These are phyloP conservation scores for Cercospora citrullina DNA, from an alignment of 2,329 filamentous ascomycete genomes.

Conservation along the genomic window DNA sequence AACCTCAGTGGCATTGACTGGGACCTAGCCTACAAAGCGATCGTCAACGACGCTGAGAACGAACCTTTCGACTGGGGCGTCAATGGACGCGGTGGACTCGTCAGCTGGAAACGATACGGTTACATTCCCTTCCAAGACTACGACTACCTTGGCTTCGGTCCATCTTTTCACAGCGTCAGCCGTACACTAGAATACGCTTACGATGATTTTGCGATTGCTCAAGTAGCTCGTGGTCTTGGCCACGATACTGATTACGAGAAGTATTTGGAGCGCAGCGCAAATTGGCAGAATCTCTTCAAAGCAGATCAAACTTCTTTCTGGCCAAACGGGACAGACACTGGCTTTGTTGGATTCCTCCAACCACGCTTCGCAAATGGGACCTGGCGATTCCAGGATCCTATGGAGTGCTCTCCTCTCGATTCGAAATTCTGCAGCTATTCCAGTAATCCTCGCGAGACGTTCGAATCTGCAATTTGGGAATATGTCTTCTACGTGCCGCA, in stretches of 20 bases:
- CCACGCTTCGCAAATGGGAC: conserved; percentile 66
- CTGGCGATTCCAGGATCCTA: conserved; percentile 66
- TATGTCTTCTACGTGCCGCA: conserved; percentile 61
- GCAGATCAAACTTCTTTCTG: conserved; percentile 54
- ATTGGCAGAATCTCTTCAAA: conserved; percentile 75
- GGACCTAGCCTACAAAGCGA: conserved; percentile 66
- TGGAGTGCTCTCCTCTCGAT: conserved; percentile 53
- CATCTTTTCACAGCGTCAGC: conserved; percentile 66
- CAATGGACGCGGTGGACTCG: conserved; percentile 67
- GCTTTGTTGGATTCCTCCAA: conserved; percentile 69
- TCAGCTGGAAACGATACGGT: conserved; percentile 67
- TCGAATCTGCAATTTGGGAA: conserved; percentile 70
- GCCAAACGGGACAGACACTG: conserved; percentile 57
- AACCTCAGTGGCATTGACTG: conserved; percentile 62
- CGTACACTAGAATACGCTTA: conserved; percentile 70
- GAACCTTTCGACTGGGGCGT: conserved; percentile 69
- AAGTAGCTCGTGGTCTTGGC: conserved; percentile 62
- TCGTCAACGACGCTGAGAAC: conserved; percentile 70
- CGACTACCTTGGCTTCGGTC: conserved; percentile 65
- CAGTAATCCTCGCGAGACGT: conserved; percentile 61
- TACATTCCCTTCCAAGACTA: conserved; percentile 55
- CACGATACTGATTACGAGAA: conserved; percentile 54
- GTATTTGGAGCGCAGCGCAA: conserved; percentile 63
- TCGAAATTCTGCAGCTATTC: conserved; percentile 50
- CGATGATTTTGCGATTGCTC: conserved; percentile 68